Conservation (phyloP, 1,139 yeast genomes). For the Debaryomycetaceae sp. region DNA sequence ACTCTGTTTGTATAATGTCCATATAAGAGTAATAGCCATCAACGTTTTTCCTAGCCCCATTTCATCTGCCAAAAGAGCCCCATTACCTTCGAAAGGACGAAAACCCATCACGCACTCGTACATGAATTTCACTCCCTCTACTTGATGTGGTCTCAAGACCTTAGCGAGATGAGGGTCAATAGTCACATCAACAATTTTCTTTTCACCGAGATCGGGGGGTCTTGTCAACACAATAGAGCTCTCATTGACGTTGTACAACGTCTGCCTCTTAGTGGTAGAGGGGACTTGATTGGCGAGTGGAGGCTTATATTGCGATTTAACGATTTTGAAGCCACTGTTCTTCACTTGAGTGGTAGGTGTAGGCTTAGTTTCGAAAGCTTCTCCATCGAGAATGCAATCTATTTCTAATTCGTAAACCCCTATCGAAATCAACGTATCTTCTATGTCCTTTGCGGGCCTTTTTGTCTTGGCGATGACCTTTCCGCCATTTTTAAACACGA, state of each 20-base stretch:
- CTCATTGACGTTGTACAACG: slow-evolving; percentile 5
- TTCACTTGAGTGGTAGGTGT: not conserved
- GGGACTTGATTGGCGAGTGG: not conserved
- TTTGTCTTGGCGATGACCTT: slow-evolving; percentile 16
- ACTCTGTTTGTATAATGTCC: slow-evolving; percentile 79
- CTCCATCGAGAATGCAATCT: slow-evolving; percentile 15
- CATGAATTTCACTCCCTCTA: slow-evolving; percentile 75
- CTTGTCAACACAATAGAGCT: slow-evolving; percentile 6
- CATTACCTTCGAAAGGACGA: slow-evolving; percentile 50
- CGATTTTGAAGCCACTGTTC: not conserved
- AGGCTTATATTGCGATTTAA: not conserved
- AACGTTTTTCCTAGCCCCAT: slow-evolving; percentile 97
- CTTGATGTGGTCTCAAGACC: slow-evolving; percentile 74
- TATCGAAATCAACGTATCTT: slow-evolving; percentile 13
- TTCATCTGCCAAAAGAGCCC: slow-evolving; percentile 90
- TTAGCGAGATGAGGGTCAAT: slow-evolving; percentile 64
- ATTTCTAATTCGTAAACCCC: slow-evolving; percentile 29
- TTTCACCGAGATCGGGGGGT: slow-evolving; percentile 11
- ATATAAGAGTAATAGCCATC: slow-evolving; percentile 76
- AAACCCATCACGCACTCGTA: slow-evolving; percentile 80
- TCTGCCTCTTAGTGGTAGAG: slow-evolving; percentile 5
- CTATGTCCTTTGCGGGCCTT: slow-evolving; percentile 5
- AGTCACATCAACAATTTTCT: slow-evolving; percentile 48
- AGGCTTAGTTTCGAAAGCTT: not conserved
- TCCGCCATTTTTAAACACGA: slow-evolving; percentile 13